These are phyloP conservation scores for Picea sitchensis DNA, from an alignment of 75 land plant species.

Conservation along the genomic window DNA sequence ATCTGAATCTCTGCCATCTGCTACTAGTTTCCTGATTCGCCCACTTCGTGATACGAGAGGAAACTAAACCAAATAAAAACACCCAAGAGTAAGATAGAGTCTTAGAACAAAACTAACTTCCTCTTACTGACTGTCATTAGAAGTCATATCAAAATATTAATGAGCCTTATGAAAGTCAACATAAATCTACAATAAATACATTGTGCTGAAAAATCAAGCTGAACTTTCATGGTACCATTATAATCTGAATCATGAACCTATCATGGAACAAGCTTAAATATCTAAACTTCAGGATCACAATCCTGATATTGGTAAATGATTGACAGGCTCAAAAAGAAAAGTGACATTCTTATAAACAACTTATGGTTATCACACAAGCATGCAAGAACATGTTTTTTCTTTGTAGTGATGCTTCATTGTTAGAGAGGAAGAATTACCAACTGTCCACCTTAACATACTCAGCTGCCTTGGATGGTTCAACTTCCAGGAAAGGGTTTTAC, in stretches of 20 bases:
- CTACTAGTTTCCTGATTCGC: conserved; percentile 73
- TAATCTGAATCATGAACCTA: neutral
- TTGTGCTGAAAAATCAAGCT: neutral
- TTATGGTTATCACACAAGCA: too few species aligned
- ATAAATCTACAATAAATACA: neutral
- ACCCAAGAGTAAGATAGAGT: neutral
- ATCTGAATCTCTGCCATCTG: conserved; percentile 61
- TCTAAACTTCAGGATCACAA: neutral
- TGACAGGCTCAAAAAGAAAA: neutral
- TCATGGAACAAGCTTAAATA: neutral
- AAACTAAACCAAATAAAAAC: conserved; percentile 47
- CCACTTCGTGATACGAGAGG: conserved; percentile 92
- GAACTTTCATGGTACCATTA: neutral
- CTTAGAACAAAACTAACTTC: neutral
- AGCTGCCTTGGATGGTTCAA: too few species aligned
- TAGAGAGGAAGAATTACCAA: too few species aligned
- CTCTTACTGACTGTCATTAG: neutral
- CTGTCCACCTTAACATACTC: too few species aligned
- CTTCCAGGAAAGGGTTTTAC: too few species aligned
- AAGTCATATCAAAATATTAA: neutral
- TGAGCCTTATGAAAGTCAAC: neutral
- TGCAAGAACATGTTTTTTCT: too few species aligned
- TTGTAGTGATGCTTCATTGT: too few species aligned
- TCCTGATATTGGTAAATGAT: neutral
- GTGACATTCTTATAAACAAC: too few species aligned